phyloP scores from a whole-genome alignment of 1,284 basidiomycete genomes.

The Kwoniella shivajii region DNA sequence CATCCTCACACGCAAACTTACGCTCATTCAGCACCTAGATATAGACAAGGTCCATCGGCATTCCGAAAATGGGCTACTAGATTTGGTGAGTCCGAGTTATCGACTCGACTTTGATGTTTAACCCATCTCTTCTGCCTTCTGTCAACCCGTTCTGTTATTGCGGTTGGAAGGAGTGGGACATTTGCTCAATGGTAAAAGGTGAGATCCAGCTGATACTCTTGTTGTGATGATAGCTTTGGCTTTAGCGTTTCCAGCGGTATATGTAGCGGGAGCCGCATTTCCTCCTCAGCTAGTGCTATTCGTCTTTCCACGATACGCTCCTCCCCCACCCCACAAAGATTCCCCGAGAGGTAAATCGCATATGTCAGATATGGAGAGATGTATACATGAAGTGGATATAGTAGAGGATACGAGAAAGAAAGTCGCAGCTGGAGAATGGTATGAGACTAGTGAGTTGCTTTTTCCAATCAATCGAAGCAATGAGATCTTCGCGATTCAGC shows the following conservation, averaged over 20 bases:
- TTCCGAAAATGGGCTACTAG: constrained; percentile 28
- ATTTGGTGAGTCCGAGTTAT: constrained; percentile 21
- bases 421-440: constrained; percentile 40
- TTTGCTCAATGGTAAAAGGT: too few species aligned
- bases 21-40: not conserved
- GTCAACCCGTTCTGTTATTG: too few species aligned
- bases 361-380: constrained; percentile 65
- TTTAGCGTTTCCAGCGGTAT: constrained; percentile 44
- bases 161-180: too few species aligned
- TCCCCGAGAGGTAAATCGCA: constrained; percentile 66
- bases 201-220: too few species aligned
- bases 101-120: too few species aligned
- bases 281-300: constrained; percentile 65
- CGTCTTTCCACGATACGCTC: constrained; percentile 70
- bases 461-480: not conserved
- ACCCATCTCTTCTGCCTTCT: too few species aligned
- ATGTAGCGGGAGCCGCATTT: constrained; percentile 62
- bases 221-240: constrained; percentile 42
- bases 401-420: constrained; percentile 59
- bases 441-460: constrained; percentile 51
- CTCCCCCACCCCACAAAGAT: constrained; percentile 65
- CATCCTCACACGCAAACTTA: not conserved
- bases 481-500: too few species aligned
- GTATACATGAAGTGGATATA: constrained; percentile 67
- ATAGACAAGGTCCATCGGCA: constrained; percentile 14